These are phyloP conservation scores for Globisporangium middletonii DNA, from an alignment of 352 stramenopile genomes.

Conservation along the genomic window DNA sequence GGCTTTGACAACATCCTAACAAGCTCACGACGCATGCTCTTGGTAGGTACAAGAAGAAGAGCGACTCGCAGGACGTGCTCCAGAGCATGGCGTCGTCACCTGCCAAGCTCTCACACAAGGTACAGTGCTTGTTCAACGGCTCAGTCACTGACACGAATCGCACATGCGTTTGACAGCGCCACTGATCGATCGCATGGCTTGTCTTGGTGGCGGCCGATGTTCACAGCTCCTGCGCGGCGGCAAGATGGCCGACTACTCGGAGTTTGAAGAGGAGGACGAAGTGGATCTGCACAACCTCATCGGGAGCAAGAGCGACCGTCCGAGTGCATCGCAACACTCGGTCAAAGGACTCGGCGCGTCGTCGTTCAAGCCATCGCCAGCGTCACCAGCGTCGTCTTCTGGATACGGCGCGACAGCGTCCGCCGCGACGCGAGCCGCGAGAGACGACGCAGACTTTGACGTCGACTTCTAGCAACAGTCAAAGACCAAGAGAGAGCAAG, in stretches of 20 bases:
- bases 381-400: not conserved
- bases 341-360: too few species aligned
- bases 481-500: too few species aligned
- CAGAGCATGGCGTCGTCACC: slow-evolving; percentile 54
- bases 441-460: slow-evolving; percentile 56
- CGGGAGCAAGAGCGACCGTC: slow-evolving; percentile 22
- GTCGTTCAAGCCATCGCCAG: not conserved
- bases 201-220: not conserved
- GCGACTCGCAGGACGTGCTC: slow-evolving; percentile 40
- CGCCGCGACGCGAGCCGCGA: not conserved
- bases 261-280: slow-evolving; percentile 78
- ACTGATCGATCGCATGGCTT: not conserved
- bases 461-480: slow-evolving; percentile 36
- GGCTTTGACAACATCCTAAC: slow-evolving; percentile 3
- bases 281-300: slow-evolving; percentile 75
- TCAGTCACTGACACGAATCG: too few species aligned
- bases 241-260: slow-evolving; percentile 71
- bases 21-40: not conserved
- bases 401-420: not conserved
- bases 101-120: slow-evolving; percentile 60
- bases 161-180: not conserved
- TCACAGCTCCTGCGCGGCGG: slow-evolving; percentile 57
- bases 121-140: not conserved
- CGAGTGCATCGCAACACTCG: not conserved
- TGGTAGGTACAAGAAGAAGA: slow-evolving; percentile 50